Conservation (phyloP, 2,329 filamentous ascomycete species). For the Ceratocystis eucalypticola region DNA sequence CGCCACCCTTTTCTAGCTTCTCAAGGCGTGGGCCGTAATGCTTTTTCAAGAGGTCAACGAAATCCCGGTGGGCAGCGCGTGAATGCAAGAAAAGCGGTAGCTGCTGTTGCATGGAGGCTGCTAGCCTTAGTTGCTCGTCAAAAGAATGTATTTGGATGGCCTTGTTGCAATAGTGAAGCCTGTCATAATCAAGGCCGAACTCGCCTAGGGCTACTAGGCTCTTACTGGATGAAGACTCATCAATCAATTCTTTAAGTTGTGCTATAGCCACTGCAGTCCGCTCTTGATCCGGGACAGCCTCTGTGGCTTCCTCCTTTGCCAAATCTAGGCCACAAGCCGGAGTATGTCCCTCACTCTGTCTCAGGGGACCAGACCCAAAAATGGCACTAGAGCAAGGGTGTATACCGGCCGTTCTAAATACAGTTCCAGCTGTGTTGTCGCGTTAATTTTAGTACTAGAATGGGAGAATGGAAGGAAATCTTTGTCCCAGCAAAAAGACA, state of each 20-base stretch:
- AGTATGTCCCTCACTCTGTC: constrained; percentile 35
- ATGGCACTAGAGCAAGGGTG: constrained; percentile 79
- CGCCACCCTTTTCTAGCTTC: constrained; percentile 56
- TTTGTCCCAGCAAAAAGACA: neutral
- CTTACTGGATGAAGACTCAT: constrained; percentile 39
- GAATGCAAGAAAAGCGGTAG: constrained; percentile 88
- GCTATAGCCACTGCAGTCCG: constrained; percentile 39
- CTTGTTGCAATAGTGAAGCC: constrained; percentile 67
- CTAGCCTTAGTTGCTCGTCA: constrained; percentile 65
- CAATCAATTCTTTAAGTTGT: constrained; percentile 51
- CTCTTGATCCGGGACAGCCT: constrained; percentile 28
- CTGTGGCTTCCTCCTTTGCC: constrained; percentile 36
- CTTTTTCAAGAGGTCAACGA: constrained; percentile 54
- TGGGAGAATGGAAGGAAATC: neutral
- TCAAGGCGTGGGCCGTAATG: constrained; percentile 46
- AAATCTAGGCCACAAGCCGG: constrained; percentile 42
- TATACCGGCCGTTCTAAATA: constrained; percentile 85
- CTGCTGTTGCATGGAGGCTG: constrained; percentile 52
- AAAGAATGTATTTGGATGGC: constrained; percentile 77
- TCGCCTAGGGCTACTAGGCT: constrained; percentile 75
- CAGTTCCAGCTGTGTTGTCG: constrained; percentile 48
- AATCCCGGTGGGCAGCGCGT: constrained; percentile 73
- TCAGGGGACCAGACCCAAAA: constrained; percentile 47
- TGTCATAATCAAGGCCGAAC: constrained; percentile 92
- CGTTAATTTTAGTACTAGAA: constrained; percentile 17